phyloP scores from a whole-genome alignment of 768 basidiomycete genomes.

The Russula griseocarnosa region DNA sequence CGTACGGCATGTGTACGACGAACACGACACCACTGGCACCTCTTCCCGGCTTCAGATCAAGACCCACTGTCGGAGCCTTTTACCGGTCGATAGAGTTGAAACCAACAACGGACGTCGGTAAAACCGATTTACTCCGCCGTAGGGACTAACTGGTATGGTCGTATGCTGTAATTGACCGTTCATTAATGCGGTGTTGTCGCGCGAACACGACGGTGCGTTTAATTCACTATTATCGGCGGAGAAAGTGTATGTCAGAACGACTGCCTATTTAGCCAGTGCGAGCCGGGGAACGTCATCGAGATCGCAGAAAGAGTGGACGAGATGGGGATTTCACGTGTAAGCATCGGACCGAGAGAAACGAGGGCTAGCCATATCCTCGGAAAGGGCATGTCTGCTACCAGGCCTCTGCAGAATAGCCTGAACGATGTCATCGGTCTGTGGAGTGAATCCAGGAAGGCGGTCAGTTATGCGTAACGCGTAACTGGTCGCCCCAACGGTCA shows the following conservation, averaged over 20 bases:
- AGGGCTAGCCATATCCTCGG: neutral
- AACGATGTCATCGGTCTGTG: neutral
- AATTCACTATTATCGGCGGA: neutral
- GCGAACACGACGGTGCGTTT: no score
- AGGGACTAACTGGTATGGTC: neutral
- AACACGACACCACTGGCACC: neutral
- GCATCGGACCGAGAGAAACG: no score
- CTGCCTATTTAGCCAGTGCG: no score
- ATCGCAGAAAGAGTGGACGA: no score
- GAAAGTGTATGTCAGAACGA: no score
- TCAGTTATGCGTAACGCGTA: neutral
- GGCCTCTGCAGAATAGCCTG: neutral
- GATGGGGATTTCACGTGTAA: no score
- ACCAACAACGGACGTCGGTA: neutral
- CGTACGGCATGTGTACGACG: neutral
- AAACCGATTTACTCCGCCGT: neutral
- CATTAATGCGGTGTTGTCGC: neutral
- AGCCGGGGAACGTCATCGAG: no score
- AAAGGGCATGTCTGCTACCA: neutral
- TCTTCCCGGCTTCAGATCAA: neutral
- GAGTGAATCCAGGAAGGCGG: neutral
- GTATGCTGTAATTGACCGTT: neutral
- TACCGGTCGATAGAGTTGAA: neutral
- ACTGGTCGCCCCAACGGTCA: neutral
- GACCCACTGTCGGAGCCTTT: neutral